Base-by-base conservation (phyloP, 495 filamentous ascomycete species). In the Penicillium paxilli region DNA sequence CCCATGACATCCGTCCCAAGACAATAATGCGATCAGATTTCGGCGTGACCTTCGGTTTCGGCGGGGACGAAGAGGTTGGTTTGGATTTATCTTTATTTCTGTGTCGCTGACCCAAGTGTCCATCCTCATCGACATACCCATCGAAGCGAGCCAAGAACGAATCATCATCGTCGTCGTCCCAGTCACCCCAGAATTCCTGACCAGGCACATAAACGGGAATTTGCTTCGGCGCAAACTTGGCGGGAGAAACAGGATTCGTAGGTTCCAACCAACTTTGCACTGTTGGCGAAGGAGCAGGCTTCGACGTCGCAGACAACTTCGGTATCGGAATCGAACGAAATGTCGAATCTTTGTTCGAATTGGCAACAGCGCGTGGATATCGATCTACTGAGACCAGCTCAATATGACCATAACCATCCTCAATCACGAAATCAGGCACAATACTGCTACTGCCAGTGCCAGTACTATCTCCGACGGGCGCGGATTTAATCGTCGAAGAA, bases 1-100 rank as follows among this genome's bases (percentile, higher is more conserved):
- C 74, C 21, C 54, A 55, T 9, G 65, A 66, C 49, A 67, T 60
- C 33, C 60, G 74, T 11, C 73, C 74, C 45, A 77, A 48, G 16
- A 79, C 63, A 46, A 79, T 59, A 26, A 73, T 61, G 7, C 65
- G 63, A 58, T 73, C 70, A 10, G 50, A 33, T 44, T 65, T 56
- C 7, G 59, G 56, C 20, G 55, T 49, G n/a, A 59, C 33, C 24
- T 37, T 54, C 16, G 63, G 55, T 38, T 55, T 55, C 32, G 55
- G 41, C 24, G 40, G 40, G 3, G 35, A 42, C 4, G 40, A 42
- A 16, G 35, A 8, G 1, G 2, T 10, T 14, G 8, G 11, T 35
- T 3, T n/a, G 4, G 40, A 11, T 23, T 42, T 42, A 9, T 8
- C 6, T 37, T 21, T 42, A 23, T 42, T 23, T 10, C 8, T 21